Evolutionary conservation across 106 monocot species (phyloP).

Genomic region (Triglochin maritima): DNA sequence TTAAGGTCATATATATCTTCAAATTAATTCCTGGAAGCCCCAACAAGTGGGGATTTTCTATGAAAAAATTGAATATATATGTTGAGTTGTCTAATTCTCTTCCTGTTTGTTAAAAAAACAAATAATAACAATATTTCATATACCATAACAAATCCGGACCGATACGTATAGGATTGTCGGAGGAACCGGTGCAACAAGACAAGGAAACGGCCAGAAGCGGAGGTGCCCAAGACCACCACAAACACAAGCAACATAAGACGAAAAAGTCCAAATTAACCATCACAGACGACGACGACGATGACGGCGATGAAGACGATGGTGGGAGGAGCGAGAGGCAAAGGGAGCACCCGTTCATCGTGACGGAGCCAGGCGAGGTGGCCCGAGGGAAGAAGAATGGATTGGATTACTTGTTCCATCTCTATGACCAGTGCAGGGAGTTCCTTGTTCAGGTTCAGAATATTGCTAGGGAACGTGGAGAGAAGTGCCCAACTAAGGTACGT

Average conservation of each 20-base stretch:
- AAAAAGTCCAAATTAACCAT: not conserved
- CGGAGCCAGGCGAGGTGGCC: constrained; percentile 96
- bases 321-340: constrained; percentile 51
- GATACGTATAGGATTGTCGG: constrained; percentile 45
- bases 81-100: not conserved
- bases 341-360: constrained; percentile 97
- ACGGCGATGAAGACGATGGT: constrained; percentile 9
- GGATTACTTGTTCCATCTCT: constrained; percentile 92
- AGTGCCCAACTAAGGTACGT: constrained; percentile 96
- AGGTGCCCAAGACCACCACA: not conserved
- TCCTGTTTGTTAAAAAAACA: not conserved
- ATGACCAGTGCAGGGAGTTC: constrained; percentile 87
- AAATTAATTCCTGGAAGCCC: too few relatives aligned
- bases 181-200: constrained; percentile 47
- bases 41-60: too few relatives aligned
- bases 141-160: not conserved
- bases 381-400: constrained; percentile 97
- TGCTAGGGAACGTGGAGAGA: constrained; percentile 71
- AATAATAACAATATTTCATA: not conserved
- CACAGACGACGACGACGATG: constrained; percentile 5
- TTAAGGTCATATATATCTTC: too few relatives aligned
- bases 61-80: too few relatives aligned
- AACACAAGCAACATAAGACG: constrained; percentile 13
- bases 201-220: constrained; percentile 52
- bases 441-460: constrained; percentile 66